phyloP scores from a whole-genome alignment of 2,329 filamentous ascomycete genomes.

The Verruconis gallopava region DNA sequence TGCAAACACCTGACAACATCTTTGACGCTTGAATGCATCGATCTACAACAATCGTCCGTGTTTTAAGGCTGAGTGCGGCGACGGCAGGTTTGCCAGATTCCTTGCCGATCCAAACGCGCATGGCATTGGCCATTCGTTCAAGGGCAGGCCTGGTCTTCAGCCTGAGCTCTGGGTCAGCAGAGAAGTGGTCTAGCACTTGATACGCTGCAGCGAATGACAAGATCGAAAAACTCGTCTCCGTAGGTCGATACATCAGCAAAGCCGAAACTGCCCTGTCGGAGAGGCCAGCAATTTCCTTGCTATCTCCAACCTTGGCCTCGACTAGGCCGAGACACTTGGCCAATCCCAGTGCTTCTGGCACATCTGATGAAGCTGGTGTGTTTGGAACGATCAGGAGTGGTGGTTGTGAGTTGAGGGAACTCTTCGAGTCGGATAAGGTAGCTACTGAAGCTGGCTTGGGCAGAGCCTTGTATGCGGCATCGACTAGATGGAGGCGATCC shows the following conservation, averaged over 20 bases:
- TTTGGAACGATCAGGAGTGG: conserved; percentile 37
- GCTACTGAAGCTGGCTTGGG: conserved; percentile 28
- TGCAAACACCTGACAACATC: conserved; percentile 3
- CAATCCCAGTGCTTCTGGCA: conserved; percentile 44
- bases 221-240: conserved; percentile 28
- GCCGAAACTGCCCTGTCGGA: conserved; percentile 16
- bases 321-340: conserved; percentile 45
- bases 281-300: conserved; percentile 10
- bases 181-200: conserved; percentile 27
- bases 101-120: conserved; percentile 9
- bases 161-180: conserved; percentile 16
- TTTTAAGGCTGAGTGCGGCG: not conserved
- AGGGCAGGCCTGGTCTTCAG: not conserved
- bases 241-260: conserved; percentile 25
- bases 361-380: conserved; percentile 43
- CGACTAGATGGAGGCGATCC: conserved; percentile 38
- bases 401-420: conserved; percentile 2
- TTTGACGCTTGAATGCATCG: conserved; percentile 3
- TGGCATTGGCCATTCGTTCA: conserved; percentile 3
- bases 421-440: conserved; percentile 5
- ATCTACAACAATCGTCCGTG: not conserved
- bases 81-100: not conserved
- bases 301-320: conserved; percentile 19
- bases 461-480: conserved; percentile 40
- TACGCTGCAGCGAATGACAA: conserved; percentile 34